A percentile compares a stretch with the other conserved stretches of the same genome.
Conservation (phyloP, 148 eudicot genomes). For the Arctostaphylos glauca region DNA sequence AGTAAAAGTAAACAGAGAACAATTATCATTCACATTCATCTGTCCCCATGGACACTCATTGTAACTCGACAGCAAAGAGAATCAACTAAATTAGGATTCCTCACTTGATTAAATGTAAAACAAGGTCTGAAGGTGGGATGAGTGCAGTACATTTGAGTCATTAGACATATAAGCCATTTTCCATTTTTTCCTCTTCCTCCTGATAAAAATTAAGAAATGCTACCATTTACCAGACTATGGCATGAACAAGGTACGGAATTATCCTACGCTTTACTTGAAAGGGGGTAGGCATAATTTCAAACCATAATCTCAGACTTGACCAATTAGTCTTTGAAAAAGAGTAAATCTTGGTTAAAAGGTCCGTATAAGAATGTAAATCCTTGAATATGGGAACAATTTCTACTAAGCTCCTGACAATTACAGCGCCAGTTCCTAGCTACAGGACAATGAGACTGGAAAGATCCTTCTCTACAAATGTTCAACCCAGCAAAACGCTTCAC, state of each 20-base stretch:
- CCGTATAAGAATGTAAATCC: not conserved
- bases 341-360: too few relatives aligned
- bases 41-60: not conserved
- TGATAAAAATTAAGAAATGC: not conserved
- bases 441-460: not conserved
- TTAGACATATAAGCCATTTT: not conserved
- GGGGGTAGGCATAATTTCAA: too few relatives aligned
- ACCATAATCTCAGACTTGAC: too few relatives aligned
- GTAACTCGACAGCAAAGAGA: not conserved
- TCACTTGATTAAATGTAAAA: not conserved
- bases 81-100: not conserved
- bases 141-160: not conserved
- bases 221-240: not conserved
- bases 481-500: not conserved
- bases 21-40: slow-evolving; percentile 2
- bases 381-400: not conserved
- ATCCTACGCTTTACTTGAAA: too few relatives aligned
- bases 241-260: too few relatives aligned
- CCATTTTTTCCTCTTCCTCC: not conserved
- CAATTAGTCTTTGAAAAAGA: too few relatives aligned
- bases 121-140: not conserved
- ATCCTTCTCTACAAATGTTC: not conserved
- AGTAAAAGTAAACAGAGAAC: not conserved
- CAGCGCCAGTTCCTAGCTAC: not conserved
- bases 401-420: not conserved